Conservation (phyloP, 1,284 basidiomycete genomes). For the Apiotrichum sp. region DNA sequence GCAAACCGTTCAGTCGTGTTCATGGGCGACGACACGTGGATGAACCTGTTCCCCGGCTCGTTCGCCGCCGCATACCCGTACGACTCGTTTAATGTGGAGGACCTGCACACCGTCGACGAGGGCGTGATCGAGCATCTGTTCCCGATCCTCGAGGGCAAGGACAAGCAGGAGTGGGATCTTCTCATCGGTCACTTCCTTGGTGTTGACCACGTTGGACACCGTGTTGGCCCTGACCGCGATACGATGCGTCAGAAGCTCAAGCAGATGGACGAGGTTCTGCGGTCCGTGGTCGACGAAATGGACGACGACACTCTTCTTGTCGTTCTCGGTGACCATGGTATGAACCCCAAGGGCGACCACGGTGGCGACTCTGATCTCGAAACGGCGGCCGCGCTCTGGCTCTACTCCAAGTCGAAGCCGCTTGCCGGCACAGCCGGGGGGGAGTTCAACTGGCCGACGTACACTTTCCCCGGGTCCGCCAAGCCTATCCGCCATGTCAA, state of each 20-base stretch:
- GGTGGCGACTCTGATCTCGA: constrained; percentile 87
- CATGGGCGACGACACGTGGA: constrained; percentile 97
- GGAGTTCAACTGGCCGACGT: constrained; percentile 46
- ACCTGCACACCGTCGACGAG: constrained; percentile 89
- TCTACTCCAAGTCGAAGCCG: constrained; percentile 62
- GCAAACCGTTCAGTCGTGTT: constrained; percentile 55
- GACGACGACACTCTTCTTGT: constrained; percentile 83
- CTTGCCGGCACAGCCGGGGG: constrained; percentile 43
- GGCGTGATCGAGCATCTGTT: constrained; percentile 81
- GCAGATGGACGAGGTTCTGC: constrained; percentile 80
- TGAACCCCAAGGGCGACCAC: constrained; percentile 93
- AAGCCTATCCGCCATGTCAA: constrained; percentile 64
- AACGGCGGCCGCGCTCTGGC: constrained; percentile 80
- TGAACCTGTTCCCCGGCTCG: constrained; percentile 71
- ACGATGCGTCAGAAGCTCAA: constrained; percentile 77
- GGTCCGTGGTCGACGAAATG: constrained; percentile 57
- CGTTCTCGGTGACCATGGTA: constrained; percentile 93
- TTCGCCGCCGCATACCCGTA: constrained; percentile 76
- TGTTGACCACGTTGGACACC: constrained; percentile 93
- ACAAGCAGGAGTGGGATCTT: constrained; percentile 60
- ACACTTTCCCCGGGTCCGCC: constrained; percentile 60
- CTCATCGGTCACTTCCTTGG: constrained; percentile 94
- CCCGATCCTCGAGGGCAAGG: constrained; percentile 60
- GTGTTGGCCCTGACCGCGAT: constrained; percentile 84
- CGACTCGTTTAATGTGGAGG: constrained; percentile 98